phyloP scores from a whole-genome alignment of 352 stramenopile species.

The Phytophthora colocasiae region DNA sequence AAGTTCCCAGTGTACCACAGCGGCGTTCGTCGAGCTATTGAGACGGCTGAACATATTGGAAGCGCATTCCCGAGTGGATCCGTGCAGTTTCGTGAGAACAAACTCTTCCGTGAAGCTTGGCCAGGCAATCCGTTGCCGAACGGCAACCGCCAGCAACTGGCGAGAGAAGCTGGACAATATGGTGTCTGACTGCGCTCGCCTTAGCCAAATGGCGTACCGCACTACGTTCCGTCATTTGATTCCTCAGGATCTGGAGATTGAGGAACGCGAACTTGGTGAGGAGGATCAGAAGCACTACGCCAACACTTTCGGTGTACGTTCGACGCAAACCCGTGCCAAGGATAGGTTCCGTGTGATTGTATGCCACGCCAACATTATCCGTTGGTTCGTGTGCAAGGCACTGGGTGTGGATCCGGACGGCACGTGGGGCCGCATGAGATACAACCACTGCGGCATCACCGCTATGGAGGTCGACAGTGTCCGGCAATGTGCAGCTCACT shows the following conservation, averaged over 20 bases:
- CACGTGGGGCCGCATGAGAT: slow-evolving; percentile 76
- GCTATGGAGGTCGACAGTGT: slow-evolving; percentile 72
- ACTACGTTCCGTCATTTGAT: slow-evolving; percentile 76
- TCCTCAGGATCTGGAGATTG: slow-evolving; percentile 61
- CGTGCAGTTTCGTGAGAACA: slow-evolving; percentile 65
- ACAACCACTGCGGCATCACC: slow-evolving; percentile 73
- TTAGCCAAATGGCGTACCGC: slow-evolving; percentile 71
- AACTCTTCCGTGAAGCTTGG: slow-evolving; percentile 75
- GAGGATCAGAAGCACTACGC: slow-evolving; percentile 63
- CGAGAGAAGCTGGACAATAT: slow-evolving; percentile 81
- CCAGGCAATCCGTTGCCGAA: slow-evolving; percentile 69
- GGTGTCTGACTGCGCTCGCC: slow-evolving; percentile 67
- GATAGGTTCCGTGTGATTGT: slow-evolving; percentile 66
- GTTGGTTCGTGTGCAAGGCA: slow-evolving; percentile 76
- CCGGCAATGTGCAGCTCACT: slow-evolving; percentile 69
- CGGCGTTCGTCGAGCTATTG: slow-evolving; percentile 52
- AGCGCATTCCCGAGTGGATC: slow-evolving; percentile 45
- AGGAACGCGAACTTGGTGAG: slow-evolving; percentile 52
- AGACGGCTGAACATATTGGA: slow-evolving; percentile 60
- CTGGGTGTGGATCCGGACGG: slow-evolving; percentile 67
- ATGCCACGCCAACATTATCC: slow-evolving; percentile 79
- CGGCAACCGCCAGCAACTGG: slow-evolving; percentile 67
- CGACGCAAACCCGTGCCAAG: slow-evolving; percentile 47
- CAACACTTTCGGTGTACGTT: slow-evolving; percentile 48
- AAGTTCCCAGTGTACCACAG: slow-evolving; percentile 70